phyloP scores from a whole-genome alignment of 768 basidiomycete species.

The Suillus alpinus region DNA sequence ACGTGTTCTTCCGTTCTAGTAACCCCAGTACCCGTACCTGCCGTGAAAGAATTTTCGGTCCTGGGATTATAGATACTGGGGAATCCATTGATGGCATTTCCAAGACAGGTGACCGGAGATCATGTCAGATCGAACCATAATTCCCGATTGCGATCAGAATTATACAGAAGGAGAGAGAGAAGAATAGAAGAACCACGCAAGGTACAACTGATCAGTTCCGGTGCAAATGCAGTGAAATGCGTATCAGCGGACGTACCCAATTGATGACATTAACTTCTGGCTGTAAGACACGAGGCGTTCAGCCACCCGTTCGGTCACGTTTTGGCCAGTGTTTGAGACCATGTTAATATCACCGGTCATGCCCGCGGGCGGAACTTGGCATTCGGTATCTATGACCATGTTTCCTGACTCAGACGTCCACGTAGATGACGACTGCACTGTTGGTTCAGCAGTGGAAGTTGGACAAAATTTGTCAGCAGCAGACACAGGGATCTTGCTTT shows the following conservation, averaged over 20 bases:
- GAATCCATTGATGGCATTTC: constrained; percentile 8
- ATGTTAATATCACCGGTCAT: constrained; percentile 28
- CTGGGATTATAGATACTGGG: constrained; percentile 29
- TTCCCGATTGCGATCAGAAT: constrained; percentile 9
- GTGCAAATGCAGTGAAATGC: constrained; percentile 15
- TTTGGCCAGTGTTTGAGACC: constrained; percentile 17
- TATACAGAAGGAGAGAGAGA: constrained; percentile 16
- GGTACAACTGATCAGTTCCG: constrained; percentile 26
- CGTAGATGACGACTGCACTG: constrained; percentile 8
- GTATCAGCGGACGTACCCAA: constrained; percentile 39
- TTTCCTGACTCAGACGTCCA: constrained; percentile 13
- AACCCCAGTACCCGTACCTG: constrained; percentile 8
- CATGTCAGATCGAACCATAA: constrained; percentile 11
- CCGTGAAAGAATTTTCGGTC: constrained; percentile 14
- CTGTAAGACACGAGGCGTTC: constrained; percentile 49
- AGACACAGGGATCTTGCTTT: constrained; percentile 15
- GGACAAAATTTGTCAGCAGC: constrained; percentile 12
- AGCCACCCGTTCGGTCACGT: constrained; percentile 37
- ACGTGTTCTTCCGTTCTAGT: constrained; percentile 9
- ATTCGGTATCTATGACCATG: constrained; percentile 12
- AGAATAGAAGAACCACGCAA: constrained; percentile 13
- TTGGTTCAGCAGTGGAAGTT: constrained; percentile 13
- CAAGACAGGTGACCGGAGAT: constrained; percentile 22
- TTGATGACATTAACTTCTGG: constrained; percentile 42
- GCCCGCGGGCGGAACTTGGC: constrained; percentile 17